Evolutionary conservation across 2,329 filamentous ascomycete genomes (phyloP).

Genomic region (Capronia epimyces): DNA sequence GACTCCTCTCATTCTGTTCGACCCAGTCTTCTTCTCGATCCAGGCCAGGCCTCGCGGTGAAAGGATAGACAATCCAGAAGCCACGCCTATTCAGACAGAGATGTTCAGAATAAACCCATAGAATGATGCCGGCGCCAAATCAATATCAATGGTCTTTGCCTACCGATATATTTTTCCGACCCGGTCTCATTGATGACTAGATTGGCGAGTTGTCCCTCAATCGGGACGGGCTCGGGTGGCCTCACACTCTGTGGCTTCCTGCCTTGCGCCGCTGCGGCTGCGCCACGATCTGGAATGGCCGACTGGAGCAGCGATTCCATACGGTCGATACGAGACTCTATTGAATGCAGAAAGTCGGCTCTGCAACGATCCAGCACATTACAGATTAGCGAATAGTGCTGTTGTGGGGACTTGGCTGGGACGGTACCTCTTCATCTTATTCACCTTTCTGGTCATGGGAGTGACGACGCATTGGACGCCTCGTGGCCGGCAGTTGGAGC

Average conservation of each 20-base stretch:
- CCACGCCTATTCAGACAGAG: slow-evolving; percentile 1
- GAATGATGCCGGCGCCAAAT: no score
- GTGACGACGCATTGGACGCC: slow-evolving; percentile 9
- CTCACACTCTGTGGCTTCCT: not conserved
- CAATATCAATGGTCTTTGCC: not conserved
- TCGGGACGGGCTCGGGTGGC: not conserved
- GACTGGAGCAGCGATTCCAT: slow-evolving; percentile 15
- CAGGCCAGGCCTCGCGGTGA: slow-evolving; percentile 14
- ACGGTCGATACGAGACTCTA: slow-evolving; percentile 13
- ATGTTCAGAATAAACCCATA: not conserved
- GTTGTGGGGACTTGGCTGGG: not conserved
- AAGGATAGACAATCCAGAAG: slow-evolving; percentile 9
- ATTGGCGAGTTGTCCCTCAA: slow-evolving; percentile 12
- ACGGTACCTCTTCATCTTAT: slow-evolving; percentile 11
- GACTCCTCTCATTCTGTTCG: not conserved
- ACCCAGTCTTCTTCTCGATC: slow-evolving; percentile 10
- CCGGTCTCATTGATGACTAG: slow-evolving; percentile 10
- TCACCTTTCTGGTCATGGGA: not conserved
- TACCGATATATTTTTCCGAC: slow-evolving; percentile 15
- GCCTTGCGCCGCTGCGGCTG: not conserved
- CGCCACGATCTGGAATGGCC: not conserved
- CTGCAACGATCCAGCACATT: not conserved
- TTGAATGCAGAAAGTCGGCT: slow-evolving; percentile 16
- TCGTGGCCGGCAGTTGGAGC: slow-evolving; percentile 14
- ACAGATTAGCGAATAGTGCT: not conserved